A percentile compares a stretch with the other conserved stretches of the same genome.
phyloP scores from a whole-genome alignment of 805 yeast genomes.

The Wickerhamomyces chaumierensis region DNA sequence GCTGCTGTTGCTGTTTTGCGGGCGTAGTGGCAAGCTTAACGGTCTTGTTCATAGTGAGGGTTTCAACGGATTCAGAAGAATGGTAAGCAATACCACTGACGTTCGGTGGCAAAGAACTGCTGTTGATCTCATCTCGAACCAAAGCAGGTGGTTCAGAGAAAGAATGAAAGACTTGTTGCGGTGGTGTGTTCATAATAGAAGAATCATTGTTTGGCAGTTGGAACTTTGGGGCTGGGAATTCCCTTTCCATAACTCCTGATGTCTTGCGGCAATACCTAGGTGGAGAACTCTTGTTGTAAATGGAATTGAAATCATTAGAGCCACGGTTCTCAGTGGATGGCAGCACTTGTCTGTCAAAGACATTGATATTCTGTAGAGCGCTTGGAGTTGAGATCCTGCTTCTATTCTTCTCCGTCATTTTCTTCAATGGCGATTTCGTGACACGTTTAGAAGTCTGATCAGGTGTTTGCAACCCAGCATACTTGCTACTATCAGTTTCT shows the following conservation, averaged over 20 bases:
- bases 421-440: slow-evolving; percentile 2
- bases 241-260: slow-evolving; percentile 4
- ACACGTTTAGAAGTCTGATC: no score
- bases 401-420: slow-evolving; percentile 5
- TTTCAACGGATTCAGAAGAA: neutral
- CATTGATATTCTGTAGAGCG: slow-evolving; percentile 11
- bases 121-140: slow-evolving; percentile 7
- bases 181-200: slow-evolving; percentile 8
- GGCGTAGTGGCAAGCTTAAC: neutral
- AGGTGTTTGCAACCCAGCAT: slow-evolving; percentile 8
- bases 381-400: slow-evolving; percentile 16
- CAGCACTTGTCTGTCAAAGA: slow-evolving; percentile 7
- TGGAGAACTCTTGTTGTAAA: neutral
- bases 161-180: slow-evolving; percentile 6
- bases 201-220: slow-evolving; percentile 12
- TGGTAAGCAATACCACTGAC: neutral
- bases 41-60: neutral
- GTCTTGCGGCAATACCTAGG: neutral
- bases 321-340: neutral
- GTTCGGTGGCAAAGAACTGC: slow-evolving; percentile 7
- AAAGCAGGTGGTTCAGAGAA: slow-evolving; percentile 11
- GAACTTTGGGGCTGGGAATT: slow-evolving; percentile 12
- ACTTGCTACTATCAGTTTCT: slow-evolving; percentile 10
- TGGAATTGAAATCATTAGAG: slow-evolving; percentile 1
- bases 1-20: neutral